Evolutionary conservation across 106 monocot species (phyloP).

Genomic region (Ottelia alismoides): DNA sequence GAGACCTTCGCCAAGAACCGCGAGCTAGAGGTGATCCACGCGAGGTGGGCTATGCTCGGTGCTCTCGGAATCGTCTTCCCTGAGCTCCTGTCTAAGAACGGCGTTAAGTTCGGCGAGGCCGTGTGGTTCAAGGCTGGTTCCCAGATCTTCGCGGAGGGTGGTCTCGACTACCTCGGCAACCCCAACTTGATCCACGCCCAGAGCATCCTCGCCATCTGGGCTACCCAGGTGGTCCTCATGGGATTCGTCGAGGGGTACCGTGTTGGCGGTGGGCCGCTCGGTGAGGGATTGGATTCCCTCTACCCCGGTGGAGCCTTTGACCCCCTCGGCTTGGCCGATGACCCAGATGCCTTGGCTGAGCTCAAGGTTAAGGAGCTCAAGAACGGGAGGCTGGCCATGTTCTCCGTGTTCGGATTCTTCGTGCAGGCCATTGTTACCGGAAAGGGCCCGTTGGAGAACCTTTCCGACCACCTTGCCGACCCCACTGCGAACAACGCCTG

Average conservation of each 20-base stretch:
- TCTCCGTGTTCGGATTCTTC: constrained; percentile 3
- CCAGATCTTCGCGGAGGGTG: constrained; percentile 2
- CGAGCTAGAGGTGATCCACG: constrained; percentile 3
- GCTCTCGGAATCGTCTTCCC: too few relatives aligned
- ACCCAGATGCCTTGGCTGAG: background rate
- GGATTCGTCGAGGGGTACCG: constrained; percentile 4
- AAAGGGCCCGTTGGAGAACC: constrained; percentile 2
- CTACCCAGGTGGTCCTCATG: background rate
- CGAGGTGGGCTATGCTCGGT: constrained; percentile 3
- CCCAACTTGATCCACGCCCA: constrained; percentile 2
- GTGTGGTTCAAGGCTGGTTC: constrained; percentile 5
- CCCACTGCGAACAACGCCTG: background rate
- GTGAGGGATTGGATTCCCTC: background rate
- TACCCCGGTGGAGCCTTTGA: too few relatives aligned
- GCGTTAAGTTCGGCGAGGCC: constrained; percentile 2
- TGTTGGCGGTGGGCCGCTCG: background rate
- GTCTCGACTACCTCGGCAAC: constrained; percentile 1
- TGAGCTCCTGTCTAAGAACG: background rate
- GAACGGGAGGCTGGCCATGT: constrained; percentile 2
- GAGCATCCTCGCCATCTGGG: constrained; percentile 4
- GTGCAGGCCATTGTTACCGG: constrained; percentile 3
- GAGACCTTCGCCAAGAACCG: too few relatives aligned
- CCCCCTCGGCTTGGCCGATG: constrained; percentile 1
- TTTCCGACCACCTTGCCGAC: background rate
- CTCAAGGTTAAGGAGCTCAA: constrained; percentile 4